A percentile compares a stretch with the other conserved stretches of the same genome.
These are phyloP conservation scores for Picea engelmannii DNA, from an alignment of 83 land plant species.

Conservation along the genomic window DNA sequence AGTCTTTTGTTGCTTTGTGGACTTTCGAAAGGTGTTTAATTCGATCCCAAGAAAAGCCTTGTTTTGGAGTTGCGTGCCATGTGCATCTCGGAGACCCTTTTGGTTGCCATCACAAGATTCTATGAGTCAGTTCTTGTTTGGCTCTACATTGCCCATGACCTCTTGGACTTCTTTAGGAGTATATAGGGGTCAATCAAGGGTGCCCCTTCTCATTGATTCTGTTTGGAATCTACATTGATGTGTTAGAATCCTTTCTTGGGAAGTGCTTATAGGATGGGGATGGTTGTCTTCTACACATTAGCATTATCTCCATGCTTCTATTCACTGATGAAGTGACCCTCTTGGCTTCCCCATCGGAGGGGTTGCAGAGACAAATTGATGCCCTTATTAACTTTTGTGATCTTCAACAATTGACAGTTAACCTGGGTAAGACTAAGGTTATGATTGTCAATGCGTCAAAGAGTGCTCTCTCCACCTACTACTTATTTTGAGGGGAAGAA, in stretches of 20 bases:
- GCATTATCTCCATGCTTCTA: neutral
- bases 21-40: too few relatives aligned
- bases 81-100: too few relatives aligned
- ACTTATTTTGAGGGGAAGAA: neutral
- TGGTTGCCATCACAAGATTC: too few relatives aligned
- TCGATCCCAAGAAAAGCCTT: too few relatives aligned
- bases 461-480: neutral
- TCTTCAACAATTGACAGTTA: neutral
- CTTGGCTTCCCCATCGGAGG: neutral
- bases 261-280: neutral
- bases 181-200: neutral
- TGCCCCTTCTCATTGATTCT: neutral
- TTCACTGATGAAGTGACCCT: neutral
- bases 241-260: neutral
- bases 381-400: neutral
- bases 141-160: too few relatives aligned
- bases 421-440: neutral
- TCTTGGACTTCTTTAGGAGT: neutral
- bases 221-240: neutral
- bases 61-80: too few relatives aligned
- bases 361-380: neutral
- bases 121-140: too few relatives aligned
- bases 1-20: too few relatives aligned
- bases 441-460: neutral
- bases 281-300: neutral